These are phyloP conservation scores for Bryoerythrophyllum caledonicum DNA, from an alignment of 225 moss, liverwort and hornwort genomes.

Conservation along the genomic window DNA sequence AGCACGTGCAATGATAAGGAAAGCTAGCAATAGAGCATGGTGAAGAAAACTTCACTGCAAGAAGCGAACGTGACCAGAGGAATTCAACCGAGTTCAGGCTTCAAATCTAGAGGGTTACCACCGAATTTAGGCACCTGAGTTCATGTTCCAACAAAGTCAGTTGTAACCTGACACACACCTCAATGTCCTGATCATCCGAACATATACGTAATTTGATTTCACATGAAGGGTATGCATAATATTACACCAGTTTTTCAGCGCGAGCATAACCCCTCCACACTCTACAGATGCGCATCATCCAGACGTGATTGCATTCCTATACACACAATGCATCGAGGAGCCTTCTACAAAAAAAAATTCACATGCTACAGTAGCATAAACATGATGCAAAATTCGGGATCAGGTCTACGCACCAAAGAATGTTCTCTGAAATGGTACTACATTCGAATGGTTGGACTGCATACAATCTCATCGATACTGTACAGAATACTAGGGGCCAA, in stretches of 20 bases:
- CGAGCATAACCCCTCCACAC: not conserved
- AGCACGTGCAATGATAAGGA: not conserved
- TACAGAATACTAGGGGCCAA: constrained; percentile 14
- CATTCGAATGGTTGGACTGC: not conserved
- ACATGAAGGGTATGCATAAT: not conserved
- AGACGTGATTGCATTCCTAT: not conserved
- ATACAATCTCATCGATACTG: not conserved
- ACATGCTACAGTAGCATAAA: not conserved
- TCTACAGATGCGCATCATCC: not conserved
- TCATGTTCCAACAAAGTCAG: too few species aligned
- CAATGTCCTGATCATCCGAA: not conserved
- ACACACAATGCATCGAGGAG: not conserved
- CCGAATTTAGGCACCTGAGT: too few species aligned
- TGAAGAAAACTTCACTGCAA: not conserved
- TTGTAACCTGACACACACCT: not conserved
- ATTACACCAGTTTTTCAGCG: not conserved
- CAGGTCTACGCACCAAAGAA: not conserved
- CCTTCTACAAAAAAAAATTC: not conserved
- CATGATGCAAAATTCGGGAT: not conserved
- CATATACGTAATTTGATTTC: not conserved
- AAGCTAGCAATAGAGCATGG: not conserved
- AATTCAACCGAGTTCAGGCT: not conserved
- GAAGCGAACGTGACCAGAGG: not conserved
- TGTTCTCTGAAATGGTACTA: not conserved
- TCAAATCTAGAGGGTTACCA: not conserved